Conservation (phyloP, 2,329 filamentous ascomycete species). For the Chrysosporium keratinophilum region DNA sequence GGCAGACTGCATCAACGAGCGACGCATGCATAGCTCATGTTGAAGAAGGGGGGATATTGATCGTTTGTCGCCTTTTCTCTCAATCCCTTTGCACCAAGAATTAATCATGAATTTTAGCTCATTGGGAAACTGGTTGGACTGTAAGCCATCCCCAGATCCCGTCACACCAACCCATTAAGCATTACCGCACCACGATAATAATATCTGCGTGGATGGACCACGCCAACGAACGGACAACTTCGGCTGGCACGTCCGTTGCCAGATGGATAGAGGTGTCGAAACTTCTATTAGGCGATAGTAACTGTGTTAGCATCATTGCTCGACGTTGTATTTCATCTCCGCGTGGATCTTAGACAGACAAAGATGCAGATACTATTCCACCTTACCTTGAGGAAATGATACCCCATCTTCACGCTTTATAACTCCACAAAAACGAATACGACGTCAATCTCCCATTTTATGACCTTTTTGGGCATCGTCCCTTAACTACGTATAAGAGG, state of each 20-base stretch:
- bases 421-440: background rate
- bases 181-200: background rate
- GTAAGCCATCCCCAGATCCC: background rate
- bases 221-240: background rate
- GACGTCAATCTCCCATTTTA: background rate
- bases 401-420: background rate
- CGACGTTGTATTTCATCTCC: background rate
- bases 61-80: too few relatives aligned
- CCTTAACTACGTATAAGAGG: background rate
- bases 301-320: background rate
- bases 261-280: background rate
- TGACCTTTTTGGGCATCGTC: background rate
- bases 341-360: background rate
- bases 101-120: conserved; percentile 1
- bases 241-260: background rate
- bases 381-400: background rate
- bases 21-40: too few relatives aligned
- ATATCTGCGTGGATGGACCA: background rate
- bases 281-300: background rate
- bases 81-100: background rate
- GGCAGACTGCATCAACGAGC: too few relatives aligned
- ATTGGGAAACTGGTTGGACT: background rate
- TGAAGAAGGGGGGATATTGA: too few relatives aligned
- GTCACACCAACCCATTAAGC: background rate
- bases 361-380: conserved; percentile 2